Percentiles rank a stretch among this genome's conserved stretches.
Conservation (phyloP, 176 grass and related monocot genomes). For the Raddia guianensis region DNA sequence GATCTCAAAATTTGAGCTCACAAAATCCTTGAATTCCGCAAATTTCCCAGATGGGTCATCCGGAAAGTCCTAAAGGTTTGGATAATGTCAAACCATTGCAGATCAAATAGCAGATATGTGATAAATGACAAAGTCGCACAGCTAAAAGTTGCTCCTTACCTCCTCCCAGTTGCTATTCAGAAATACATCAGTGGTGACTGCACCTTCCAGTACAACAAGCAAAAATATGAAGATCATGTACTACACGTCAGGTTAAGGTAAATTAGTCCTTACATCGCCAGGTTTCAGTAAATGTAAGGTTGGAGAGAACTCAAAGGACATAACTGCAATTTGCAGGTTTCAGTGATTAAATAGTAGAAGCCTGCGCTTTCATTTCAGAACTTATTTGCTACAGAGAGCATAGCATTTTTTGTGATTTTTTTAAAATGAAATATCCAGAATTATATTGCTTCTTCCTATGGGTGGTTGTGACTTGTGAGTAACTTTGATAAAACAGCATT, state of each 20-base stretch:
- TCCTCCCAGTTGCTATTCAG: constrained; percentile 88
- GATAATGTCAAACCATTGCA: constrained; percentile 15
- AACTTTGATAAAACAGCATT: neutral
- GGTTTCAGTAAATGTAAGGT: constrained; percentile 26
- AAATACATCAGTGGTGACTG: constrained; percentile 72
- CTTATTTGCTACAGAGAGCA: neutral
- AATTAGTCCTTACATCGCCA: constrained; percentile 22
- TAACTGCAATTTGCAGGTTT: neutral
- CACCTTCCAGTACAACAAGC: constrained; percentile 75
- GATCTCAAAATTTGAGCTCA: constrained; percentile 76
- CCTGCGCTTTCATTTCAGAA: constrained; percentile 1
- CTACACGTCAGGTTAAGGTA: constrained; percentile 66
- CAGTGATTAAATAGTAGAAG: neutral
- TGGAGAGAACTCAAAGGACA: constrained; percentile 20
- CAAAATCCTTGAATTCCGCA: constrained; percentile 72
- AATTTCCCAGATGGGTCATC: constrained; percentile 83
- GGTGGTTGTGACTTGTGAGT: neutral
- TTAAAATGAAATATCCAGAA: neutral
- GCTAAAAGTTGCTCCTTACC: constrained; percentile 47
- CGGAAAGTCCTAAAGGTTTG: constrained; percentile 77
- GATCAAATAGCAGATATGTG: neutral
- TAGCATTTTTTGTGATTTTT: neutral
- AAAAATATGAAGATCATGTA: constrained; percentile 67
- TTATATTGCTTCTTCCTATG: neutral
- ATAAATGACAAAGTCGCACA: neutral